These are phyloP conservation scores for Mangifera indica DNA, from an alignment of 345 rosid genomes.

Conservation along the genomic window DNA sequence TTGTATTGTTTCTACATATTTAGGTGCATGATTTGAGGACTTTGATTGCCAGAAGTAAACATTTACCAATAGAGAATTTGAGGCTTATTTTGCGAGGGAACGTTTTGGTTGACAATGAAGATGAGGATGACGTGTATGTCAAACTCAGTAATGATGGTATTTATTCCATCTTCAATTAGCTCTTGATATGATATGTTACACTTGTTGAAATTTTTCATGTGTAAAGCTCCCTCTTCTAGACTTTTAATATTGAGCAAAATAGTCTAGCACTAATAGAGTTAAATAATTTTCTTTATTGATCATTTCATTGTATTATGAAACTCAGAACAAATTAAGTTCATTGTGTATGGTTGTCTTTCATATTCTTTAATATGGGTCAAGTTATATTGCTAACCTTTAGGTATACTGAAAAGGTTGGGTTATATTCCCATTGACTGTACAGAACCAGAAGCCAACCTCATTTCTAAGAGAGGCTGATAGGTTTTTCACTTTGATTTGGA, in stretches of 20 bases:
- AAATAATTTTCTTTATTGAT: background rate
- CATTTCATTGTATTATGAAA: background rate
- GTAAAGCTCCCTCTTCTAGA: background rate
- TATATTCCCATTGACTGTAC: background rate
- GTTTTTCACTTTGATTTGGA: background rate
- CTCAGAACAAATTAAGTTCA: background rate
- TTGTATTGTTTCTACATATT: conserved; percentile 16
- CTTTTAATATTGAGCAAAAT: background rate
- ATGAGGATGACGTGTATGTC: conserved; percentile 53
- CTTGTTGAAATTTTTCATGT: background rate
- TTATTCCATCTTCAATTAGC: conserved; percentile 7
- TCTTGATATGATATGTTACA: background rate
- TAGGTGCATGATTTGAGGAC: conserved; percentile 71
- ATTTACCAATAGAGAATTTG: conserved; percentile 52
- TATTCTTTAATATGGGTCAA: background rate
- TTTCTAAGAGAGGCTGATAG: background rate
- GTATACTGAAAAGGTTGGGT: background rate
- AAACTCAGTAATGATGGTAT: conserved; percentile 54
- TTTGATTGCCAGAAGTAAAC: conserved; percentile 50
- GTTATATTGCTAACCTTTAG: background rate
- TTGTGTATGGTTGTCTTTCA: background rate
- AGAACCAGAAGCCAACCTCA: background rate
- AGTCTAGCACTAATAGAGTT: background rate
- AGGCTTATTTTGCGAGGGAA: conserved; percentile 71
- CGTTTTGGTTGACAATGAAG: conserved; percentile 54